Conservation (phyloP, 2,329 filamentous ascomycete species). For the Aureobasidium mangrovei region DNA sequence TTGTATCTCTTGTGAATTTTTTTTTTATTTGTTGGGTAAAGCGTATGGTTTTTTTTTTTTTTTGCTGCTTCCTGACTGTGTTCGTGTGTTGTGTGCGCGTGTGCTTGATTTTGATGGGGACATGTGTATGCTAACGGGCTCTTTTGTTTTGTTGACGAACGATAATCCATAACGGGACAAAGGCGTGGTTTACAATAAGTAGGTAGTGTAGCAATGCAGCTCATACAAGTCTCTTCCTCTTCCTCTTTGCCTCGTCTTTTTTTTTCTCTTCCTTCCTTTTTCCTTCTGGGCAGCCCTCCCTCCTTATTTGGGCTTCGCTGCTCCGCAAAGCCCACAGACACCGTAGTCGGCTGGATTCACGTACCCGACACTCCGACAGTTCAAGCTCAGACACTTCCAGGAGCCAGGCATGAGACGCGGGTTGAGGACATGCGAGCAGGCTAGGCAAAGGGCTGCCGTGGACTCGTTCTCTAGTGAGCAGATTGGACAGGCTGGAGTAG, state of each 20-base stretch:
- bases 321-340: constrained; percentile 60
- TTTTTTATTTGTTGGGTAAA: neutral
- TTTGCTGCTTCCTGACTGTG: neutral
- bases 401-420: constrained; percentile 42
- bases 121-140: too few species aligned
- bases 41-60: neutral
- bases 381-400: constrained; percentile 55
- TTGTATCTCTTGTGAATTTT: too few species aligned
- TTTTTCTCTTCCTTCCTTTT: neutral
- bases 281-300: neutral
- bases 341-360: constrained; percentile 62
- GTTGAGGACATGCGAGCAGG: constrained; percentile 63
- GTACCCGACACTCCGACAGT: constrained; percentile 51
- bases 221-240: neutral
- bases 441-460: constrained; percentile 50
- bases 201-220: neutral
- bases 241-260: neutral
- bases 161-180: too few species aligned
- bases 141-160: too few species aligned
- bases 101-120: too few species aligned
- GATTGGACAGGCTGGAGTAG: constrained; percentile 41
- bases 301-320: neutral
- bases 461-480: constrained; percentile 60
- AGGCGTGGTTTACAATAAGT: too few species aligned
- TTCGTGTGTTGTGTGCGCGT: too few species aligned